Base-by-base conservation (phyloP, 192 early-diverging fungal genomes). In the Gamsiella multidivaricata region DNA sequence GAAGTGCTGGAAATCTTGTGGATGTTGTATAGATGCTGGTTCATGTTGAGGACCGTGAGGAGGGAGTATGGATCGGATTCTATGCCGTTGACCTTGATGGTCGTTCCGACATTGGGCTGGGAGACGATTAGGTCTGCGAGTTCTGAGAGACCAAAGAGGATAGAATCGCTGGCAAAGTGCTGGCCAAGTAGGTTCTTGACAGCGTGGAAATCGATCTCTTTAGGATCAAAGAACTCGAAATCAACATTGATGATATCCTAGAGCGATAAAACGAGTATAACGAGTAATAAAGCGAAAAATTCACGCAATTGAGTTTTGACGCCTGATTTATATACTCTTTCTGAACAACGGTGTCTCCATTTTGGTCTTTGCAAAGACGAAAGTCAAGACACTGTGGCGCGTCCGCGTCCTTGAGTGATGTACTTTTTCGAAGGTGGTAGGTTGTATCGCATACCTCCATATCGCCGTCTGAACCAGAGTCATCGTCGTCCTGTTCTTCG, bases 141-240 rank as follows among this genome's bases (percentile, higher is more conserved):
- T n/a, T 79, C 91, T 9, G 91, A 91, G 18, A 94, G 32, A 15
- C 86, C 78, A 55, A 98, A 90, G 20, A 90, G 70, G 46, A 94
- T 91, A 25, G 90, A 71, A 71, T 97, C 95, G 63, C 92, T 88
- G 29, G 88, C 87, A 57, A 99, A 96, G 10, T 91, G 83, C 63
- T 92, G 91, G 39, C 63, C 75, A 17, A 97, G 70, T n/a, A 99
- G 85, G 29, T 88, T 88, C 79, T 99, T 99, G 69, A 96, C 83
- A 5, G 94, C 91, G 69, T 96, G 95, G 64, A 93, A 99, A 80
- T 99, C 97, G 29, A 88, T 87, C 33, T 88, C 85, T 63, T 91
- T 86, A n/a, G 93, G 92, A 57, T 95, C 93, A 82, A 94, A 96
- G 78, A 97, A 99, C 69, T 97, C 97, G 83, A 97, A 97, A 66